Conservation (phyloP, 371 early-diverging fungal species). For the Saksenaea vasiformis region DNA sequence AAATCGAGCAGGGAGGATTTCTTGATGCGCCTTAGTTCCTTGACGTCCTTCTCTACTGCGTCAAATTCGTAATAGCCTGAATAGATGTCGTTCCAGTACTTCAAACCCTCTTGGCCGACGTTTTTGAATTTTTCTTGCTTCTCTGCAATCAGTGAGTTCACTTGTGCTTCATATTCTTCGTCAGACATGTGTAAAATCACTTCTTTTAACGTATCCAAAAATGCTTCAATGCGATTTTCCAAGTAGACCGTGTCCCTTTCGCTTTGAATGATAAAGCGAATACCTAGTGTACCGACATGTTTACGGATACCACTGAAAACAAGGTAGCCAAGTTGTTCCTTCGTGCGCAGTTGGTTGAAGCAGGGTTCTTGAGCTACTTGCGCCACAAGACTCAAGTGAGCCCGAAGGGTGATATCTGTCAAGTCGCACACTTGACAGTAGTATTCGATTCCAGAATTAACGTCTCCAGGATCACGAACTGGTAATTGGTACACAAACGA, state of each 20-base stretch:
- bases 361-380: constrained; percentile 86
- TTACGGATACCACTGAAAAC: constrained; percentile 72
- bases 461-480: constrained; percentile 72
- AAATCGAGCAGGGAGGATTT: constrained; percentile 58
- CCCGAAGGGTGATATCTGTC: constrained; percentile 54
- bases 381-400: constrained; percentile 63
- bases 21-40: constrained; percentile 52
- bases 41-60: constrained; percentile 55
- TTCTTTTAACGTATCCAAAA: constrained; percentile 59
- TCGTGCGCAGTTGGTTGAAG: constrained; percentile 90
- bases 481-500: constrained; percentile 50
- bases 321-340: constrained; percentile 86
- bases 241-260: constrained; percentile 82
- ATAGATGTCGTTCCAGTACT: constrained; percentile 77
- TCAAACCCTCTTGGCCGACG: constrained; percentile 72
- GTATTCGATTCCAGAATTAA: constrained; percentile 87
- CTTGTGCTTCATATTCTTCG: constrained; percentile 75
- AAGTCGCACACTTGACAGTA: constrained; percentile 63
- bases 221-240: constrained; percentile 76
- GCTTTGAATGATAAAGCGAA: constrained; percentile 84
- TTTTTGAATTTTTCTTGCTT: constrained; percentile 84
- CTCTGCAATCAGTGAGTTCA: constrained; percentile 68
- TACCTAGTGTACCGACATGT: constrained; percentile 59
- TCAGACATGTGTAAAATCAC: constrained; percentile 66
- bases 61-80: constrained; percentile 87